phyloP scores from a whole-genome alignment of 352 stramenopile species.

The Globisporangium acanthophoron region DNA sequence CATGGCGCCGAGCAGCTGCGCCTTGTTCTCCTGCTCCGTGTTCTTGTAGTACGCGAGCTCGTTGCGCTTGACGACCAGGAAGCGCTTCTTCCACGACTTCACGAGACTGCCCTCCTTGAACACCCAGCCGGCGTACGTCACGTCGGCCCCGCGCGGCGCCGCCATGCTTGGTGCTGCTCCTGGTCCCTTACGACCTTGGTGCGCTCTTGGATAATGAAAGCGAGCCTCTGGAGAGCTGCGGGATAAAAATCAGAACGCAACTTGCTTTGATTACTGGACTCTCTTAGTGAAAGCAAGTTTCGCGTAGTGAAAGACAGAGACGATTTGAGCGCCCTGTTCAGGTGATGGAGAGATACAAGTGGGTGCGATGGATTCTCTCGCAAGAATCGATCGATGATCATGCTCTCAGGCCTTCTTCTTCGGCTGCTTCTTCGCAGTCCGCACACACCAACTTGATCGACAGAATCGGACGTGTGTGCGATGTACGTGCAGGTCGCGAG shows the following conservation, averaged over 20 bases:
- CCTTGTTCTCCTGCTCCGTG: conserved; percentile 51
- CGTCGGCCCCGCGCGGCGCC: conserved; percentile 14
- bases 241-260: conserved; percentile 1
- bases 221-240: not conserved
- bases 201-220: conserved; percentile 1
- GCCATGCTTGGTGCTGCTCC: conserved; percentile 13
- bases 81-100: conserved; percentile 83
- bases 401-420: too few relatives aligned
- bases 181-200: not conserved
- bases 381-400: too few relatives aligned
- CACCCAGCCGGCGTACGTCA: conserved; percentile 72
- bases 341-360: too few relatives aligned
- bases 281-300: not conserved
- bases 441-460: too few relatives aligned
- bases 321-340: too few relatives aligned
- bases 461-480: too few relatives aligned
- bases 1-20: conserved; percentile 66
- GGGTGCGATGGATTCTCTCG: too few relatives aligned
- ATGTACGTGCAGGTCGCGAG: too few relatives aligned
- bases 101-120: conserved; percentile 78
- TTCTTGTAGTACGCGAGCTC: conserved; percentile 84
- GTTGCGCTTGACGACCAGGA: conserved; percentile 68
- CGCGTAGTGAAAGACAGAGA: not conserved
- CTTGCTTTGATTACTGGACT: not conserved
- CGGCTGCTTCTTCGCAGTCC: too few relatives aligned